Evolutionary conservation across 2,329 filamentous ascomycete species (phyloP).

Genomic region (Hymenoscyphus albidus): DNA sequence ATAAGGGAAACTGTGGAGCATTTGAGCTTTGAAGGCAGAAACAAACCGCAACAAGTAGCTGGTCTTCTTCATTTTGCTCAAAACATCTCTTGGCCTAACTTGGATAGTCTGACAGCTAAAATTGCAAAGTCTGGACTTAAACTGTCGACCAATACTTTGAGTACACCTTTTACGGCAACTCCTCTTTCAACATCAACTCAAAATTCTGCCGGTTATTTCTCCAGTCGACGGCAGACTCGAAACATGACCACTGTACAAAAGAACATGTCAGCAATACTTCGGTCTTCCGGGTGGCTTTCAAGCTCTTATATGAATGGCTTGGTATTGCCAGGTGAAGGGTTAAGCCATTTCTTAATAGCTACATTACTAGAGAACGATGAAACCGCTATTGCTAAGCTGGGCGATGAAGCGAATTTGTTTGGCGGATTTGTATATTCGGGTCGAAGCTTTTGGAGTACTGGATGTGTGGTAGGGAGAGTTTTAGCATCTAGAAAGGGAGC

Average conservation of each 20-base stretch:
- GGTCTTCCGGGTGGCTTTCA: conserved; percentile 62
- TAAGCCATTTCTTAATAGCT: conserved; percentile 63
- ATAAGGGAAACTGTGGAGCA: conserved; percentile 36
- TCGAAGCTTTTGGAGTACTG: conserved; percentile 67
- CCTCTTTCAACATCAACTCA: conserved; percentile 32
- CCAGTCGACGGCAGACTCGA: conserved; percentile 24
- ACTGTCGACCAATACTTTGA: conserved; percentile 27
- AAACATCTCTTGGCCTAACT: conserved; percentile 59
- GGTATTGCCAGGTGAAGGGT: conserved; percentile 59
- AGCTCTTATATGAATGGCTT: conserved; percentile 64
- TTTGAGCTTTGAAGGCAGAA: conserved; percentile 38
- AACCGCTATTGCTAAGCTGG: conserved; percentile 54
- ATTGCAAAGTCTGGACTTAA: conserved; percentile 33
- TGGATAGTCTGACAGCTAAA: conserved; percentile 40
- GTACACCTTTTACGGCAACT: conserved; percentile 27
- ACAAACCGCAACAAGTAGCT: conserved; percentile 55
- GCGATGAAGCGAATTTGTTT: conserved; percentile 58
- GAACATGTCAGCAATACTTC: conserved; percentile 54
- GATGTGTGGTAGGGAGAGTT: conserved; percentile 61
- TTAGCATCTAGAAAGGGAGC: conserved; percentile 59
- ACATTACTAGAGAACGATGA: conserved; percentile 62
- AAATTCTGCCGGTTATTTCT: conserved; percentile 34
- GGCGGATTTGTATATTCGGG: conserved; percentile 60
- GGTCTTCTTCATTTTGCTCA: conserved; percentile 62
- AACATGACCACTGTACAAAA: conserved; percentile 23